Evolutionary conservation across 2,329 filamentous ascomycete genomes (phyloP).

Genomic region (Aureobasidium subglaciale): DNA sequence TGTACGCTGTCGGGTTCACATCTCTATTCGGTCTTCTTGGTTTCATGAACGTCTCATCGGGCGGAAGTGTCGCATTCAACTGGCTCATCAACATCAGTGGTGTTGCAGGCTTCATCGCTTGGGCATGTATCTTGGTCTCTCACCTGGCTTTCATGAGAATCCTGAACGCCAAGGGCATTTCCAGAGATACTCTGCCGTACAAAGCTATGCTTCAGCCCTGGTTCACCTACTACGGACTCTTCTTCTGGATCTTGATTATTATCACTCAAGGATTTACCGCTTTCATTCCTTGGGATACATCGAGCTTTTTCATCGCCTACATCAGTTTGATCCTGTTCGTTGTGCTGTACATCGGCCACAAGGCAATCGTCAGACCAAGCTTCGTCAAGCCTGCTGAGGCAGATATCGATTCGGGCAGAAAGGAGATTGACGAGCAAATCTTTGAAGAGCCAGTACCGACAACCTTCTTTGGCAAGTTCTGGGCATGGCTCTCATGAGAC

Average conservation of each 20-base stretch:
- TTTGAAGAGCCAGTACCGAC: constrained; percentile 3
- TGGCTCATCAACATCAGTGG: constrained; percentile 61
- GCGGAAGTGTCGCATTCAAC: constrained; percentile 58
- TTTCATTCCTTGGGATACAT: constrained; percentile 54
- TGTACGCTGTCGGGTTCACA: constrained; percentile 39
- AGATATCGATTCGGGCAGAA: constrained; percentile 36
- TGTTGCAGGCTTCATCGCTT: constrained; percentile 55
- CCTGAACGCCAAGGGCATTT: constrained; percentile 59
- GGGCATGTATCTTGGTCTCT: constrained; percentile 65
- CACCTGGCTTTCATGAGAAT: constrained; percentile 64
- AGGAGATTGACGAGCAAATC: constrained; percentile 29
- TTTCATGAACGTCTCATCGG: constrained; percentile 66
- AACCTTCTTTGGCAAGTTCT: constrained; percentile 7
- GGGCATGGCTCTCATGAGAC: constrained; percentile 2
- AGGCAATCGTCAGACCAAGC: constrained; percentile 49
- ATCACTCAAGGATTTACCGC: constrained; percentile 43
- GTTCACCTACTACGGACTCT: constrained; percentile 56
- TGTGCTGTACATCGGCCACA: constrained; percentile 63
- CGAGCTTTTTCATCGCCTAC: constrained; percentile 67
- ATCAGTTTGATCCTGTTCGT: constrained; percentile 68
- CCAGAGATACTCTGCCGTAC: constrained; percentile 61
- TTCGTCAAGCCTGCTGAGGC: constrained; percentile 36
- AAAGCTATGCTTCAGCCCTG: constrained; percentile 64
- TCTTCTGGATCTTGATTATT: constrained; percentile 41
- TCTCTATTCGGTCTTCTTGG: constrained; percentile 57